Conservation (phyloP, 768 basidiomycete species). For the Leucosporidium creatinivorum region DNA sequence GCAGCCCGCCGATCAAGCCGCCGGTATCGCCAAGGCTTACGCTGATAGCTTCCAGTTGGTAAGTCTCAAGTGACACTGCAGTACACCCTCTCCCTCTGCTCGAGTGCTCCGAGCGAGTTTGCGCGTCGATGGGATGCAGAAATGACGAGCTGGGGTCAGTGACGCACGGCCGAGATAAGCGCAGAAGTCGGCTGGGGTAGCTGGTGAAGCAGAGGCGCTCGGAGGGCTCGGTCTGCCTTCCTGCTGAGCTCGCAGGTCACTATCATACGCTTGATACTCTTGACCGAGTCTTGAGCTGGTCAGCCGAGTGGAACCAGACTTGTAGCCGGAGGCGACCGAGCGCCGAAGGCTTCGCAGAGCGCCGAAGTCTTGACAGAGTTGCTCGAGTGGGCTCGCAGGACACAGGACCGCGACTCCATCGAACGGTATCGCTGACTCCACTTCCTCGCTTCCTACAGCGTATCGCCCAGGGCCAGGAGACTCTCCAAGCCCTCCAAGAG, state of each 20-base stretch:
- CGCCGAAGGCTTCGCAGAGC: no score
- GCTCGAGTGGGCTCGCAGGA: no score
- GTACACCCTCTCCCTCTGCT: background rate
- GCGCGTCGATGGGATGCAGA: background rate
- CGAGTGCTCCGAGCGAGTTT: background rate
- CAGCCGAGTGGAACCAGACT: no score
- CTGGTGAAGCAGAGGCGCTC: background rate
- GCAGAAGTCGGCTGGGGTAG: background rate
- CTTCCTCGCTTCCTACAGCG: no score
- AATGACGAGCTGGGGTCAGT: background rate
- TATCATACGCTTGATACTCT: no score
- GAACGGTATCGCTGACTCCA: no score
- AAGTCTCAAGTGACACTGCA: background rate
- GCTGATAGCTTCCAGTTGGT: constrained; percentile 12
- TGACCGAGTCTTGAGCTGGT: no score
- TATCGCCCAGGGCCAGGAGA: constrained; percentile 11
- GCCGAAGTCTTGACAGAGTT: no score
- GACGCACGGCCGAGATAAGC: background rate
- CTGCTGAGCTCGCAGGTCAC: background rate
- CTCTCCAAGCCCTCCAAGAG: constrained; percentile 15
- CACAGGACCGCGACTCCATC: no score
- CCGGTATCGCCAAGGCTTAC: constrained; percentile 1
- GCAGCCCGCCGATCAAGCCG: constrained; percentile 21
- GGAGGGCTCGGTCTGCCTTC: background rate
- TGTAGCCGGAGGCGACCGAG: no score